Base-by-base conservation (phyloP, 305 asterid genomes). In the Caryopteris hybrid region DNA sequence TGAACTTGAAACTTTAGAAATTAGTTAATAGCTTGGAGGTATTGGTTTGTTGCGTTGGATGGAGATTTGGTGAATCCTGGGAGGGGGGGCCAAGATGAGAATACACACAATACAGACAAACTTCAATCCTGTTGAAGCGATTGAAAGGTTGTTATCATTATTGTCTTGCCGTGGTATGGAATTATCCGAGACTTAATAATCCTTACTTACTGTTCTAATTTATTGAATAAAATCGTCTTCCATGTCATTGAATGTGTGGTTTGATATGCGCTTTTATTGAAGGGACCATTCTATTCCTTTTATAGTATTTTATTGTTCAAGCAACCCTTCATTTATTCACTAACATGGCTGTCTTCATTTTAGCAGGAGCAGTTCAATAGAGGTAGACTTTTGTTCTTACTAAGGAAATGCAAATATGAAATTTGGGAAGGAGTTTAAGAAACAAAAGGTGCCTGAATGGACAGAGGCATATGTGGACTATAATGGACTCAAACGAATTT, bases 381-480 rank as follows among this genome's bases (percentile, higher is more conserved):
- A 53, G 61, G 65, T 23, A 16, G 29, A 54, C 59, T 72, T 43
- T 4, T 13, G 0, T 42, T 42, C 48, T 42, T 4, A n/a, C 0
- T 3, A 29, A 59, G n/a, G 41, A 46, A 58, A 52, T 16, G 47
- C 52, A 54, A 74, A 57, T 58, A 91, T 88, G 97, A 91, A 91
- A 81, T 91, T 91, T 65, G 97, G 96, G 18, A 91, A 91, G 80
- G 76, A 80, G 18, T 76, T 88, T 45, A 77, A 86, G 77, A 81
- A 74, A 64, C 83, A 85, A 46, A 88, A 78, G 89, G 95, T 86
- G 55, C 91, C 97, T 1, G 92, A 88, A 66, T 91, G 97, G 97
- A 84, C 78, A 21, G 97, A 88, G 68, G 96, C 96, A 21, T 91
- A 86, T 68, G 86, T 91, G 27, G 91, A 91, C 77, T 91, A 91